These are phyloP conservation scores for Euphorbia pulcherrima DNA, from an alignment of 345 rosid species.

Conservation along the genomic window DNA sequence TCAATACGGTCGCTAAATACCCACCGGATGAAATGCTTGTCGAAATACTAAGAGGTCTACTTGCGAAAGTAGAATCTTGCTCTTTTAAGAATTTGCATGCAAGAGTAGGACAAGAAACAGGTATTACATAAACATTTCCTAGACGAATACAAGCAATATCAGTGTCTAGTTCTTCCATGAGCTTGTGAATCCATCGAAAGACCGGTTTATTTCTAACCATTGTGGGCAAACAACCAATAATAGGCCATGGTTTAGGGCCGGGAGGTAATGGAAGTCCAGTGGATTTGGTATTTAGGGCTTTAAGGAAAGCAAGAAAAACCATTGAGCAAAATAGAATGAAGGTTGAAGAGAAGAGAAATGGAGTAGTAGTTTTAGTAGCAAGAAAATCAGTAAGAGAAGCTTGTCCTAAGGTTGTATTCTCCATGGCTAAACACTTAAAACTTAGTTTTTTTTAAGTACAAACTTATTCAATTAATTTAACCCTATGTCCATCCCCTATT, in stretches of 20 bases:
- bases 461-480: too few species aligned
- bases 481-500: too few species aligned
- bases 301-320: neutral
- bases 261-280: conserved; percentile 26
- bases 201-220: conserved; percentile 33
- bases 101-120: conserved; percentile 33
- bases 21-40: conserved; percentile 23
- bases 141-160: conserved; percentile 43
- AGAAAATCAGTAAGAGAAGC: neutral
- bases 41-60: conserved; percentile 33
- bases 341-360: neutral
- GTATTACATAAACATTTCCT: conserved; percentile 13
- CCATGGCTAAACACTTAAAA: too few species aligned
- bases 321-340: neutral
- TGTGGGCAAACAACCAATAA: conserved; percentile 36
- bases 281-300: neutral
- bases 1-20: conserved; percentile 26
- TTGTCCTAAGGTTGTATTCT: too few species aligned
- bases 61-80: conserved; percentile 40
- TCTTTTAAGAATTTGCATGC: conserved; percentile 34
- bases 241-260: conserved; percentile 38
- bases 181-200: conserved; percentile 11
- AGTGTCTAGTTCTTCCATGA: conserved; percentile 29
- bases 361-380: neutral
- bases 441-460: too few species aligned